Conservation (phyloP, 2,329 filamentous ascomycete genomes). For the Aspergillus neoniger region DNA sequence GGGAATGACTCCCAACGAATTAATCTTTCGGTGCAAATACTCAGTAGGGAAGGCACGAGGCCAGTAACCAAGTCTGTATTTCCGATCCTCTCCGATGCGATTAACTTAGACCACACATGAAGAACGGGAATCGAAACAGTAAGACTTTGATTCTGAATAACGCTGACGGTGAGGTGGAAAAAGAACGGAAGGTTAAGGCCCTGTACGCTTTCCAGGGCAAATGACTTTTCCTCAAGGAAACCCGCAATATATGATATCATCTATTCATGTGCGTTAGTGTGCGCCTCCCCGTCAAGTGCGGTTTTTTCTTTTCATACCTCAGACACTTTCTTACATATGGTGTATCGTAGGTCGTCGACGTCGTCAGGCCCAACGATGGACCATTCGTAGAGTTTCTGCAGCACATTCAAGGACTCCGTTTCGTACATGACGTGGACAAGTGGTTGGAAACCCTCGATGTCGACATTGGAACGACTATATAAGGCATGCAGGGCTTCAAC, state of each 20-base stretch:
- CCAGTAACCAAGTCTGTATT: slow-evolving; percentile 58
- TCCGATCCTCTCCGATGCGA: slow-evolving; percentile 71
- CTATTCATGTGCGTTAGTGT: slow-evolving; percentile 46
- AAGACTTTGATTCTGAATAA: slow-evolving; percentile 82
- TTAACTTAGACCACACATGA: slow-evolving; percentile 82
- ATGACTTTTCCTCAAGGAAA: slow-evolving; percentile 77
- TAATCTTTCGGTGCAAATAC: slow-evolving; percentile 79
- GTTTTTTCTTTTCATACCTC: slow-evolving; percentile 61
- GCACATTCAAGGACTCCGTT: slow-evolving; percentile 68
- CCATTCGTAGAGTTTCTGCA: slow-evolving; percentile 76
- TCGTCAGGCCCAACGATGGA: slow-evolving; percentile 76
- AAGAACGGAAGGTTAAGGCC: slow-evolving; percentile 71
- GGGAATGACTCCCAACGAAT: slow-evolving; percentile 86
- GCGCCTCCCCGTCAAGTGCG: not conserved
- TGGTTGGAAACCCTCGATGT: slow-evolving; percentile 74
- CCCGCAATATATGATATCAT: slow-evolving; percentile 82
- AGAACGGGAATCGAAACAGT: slow-evolving; percentile 91
- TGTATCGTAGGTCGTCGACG: slow-evolving; percentile 88
- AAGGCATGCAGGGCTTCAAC: slow-evolving; percentile 82
- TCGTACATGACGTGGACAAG: slow-evolving; percentile 80
- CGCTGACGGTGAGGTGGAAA: slow-evolving; percentile 73
- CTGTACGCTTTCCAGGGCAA: slow-evolving; percentile 59
- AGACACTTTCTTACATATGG: slow-evolving; percentile 88
- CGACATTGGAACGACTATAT: slow-evolving; percentile 73
- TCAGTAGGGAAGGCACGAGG: slow-evolving; percentile 72